phyloP scores from a whole-genome alignment of 1,139 yeast species.

The Blastobotrys proliferans region DNA sequence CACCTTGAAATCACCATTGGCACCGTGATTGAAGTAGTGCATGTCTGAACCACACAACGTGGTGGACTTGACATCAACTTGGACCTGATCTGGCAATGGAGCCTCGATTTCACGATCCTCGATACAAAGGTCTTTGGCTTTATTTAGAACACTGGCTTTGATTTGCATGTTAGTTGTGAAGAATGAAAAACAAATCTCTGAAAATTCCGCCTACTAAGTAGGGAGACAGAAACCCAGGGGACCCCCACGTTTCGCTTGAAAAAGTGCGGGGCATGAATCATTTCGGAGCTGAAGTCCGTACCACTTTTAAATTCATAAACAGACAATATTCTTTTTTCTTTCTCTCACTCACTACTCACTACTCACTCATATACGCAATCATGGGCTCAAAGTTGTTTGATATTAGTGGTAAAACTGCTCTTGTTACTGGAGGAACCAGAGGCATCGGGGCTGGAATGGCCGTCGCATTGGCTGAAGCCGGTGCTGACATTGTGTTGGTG shows the following conservation, averaged over 20 bases:
- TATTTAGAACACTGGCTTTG: conserved; percentile 22
- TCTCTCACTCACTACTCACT: no score
- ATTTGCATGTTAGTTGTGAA: conserved; percentile 10
- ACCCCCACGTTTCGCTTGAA: no score
- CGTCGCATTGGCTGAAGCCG: conserved; percentile 42
- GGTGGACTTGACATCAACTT: conserved; percentile 58
- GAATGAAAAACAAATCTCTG: no score
- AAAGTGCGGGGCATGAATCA: no score
- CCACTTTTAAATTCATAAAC: no score
- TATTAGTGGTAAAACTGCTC: conserved; percentile 35
- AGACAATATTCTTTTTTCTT: no score
- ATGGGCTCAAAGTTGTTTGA: conserved; percentile 12
- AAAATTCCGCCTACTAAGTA: no score
- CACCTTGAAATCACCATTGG: conserved; percentile 52
- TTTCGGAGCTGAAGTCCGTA: no score
- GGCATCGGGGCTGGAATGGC: conserved; percentile 45
- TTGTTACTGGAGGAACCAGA: conserved; percentile 43
- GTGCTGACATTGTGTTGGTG: conserved; percentile 40
- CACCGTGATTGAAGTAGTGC: conserved; percentile 77
- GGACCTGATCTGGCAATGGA: conserved; percentile 40
- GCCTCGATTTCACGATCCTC: conserved; percentile 20
- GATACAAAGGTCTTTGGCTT: conserved; percentile 21
- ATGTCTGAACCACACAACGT: conserved; percentile 90
- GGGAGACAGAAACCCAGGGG: no score
- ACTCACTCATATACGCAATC: background rate